These are phyloP conservation scores for Hirsutella rhossiliensis DNA, from an alignment of 2,329 filamentous ascomycete genomes.

Conservation along the genomic window DNA sequence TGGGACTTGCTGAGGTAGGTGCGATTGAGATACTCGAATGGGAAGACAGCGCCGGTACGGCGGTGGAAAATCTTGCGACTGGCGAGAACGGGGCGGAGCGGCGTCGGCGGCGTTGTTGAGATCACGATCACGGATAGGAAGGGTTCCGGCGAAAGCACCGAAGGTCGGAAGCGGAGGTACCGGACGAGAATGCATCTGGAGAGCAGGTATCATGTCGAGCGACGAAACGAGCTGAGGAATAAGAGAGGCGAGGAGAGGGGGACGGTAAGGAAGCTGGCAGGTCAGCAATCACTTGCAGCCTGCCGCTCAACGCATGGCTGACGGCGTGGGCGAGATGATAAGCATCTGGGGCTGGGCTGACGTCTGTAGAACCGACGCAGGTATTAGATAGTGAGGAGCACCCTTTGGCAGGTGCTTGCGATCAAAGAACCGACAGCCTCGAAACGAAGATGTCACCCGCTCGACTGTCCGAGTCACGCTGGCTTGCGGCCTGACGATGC, in stretches of 20 bases:
- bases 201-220: conserved; percentile 34
- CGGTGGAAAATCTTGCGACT: conserved; percentile 16
- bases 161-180: conserved; percentile 31
- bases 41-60: conserved; percentile 17
- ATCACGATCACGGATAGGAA: conserved; percentile 7
- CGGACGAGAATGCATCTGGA: conserved; percentile 38
- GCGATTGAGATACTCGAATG: conserved; percentile 19
- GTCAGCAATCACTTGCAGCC: conserved; percentile 26
- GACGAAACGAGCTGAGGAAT: conserved; percentile 1
- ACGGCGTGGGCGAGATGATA: conserved; percentile 18
- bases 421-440: too few species aligned
- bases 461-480: too few species aligned
- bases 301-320: conserved; percentile 28
- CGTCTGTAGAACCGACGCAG: conserved; percentile 2
- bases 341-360: conserved; percentile 25
- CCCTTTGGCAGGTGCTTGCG: too few species aligned
- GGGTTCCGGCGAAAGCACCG: conserved; percentile 17
- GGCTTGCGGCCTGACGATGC: too few species aligned
- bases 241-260: background rate
- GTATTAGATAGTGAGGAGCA: background rate
- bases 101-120: conserved; percentile 1
- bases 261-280: conserved; percentile 14
- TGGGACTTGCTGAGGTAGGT: conserved; percentile 10
- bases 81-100: conserved; percentile 5
- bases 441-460: too few species aligned